A percentile compares a stretch with the other conserved stretches of the same genome.
phyloP scores from a whole-genome alignment of 306 rosid genomes.

The Myrica gale region DNA sequence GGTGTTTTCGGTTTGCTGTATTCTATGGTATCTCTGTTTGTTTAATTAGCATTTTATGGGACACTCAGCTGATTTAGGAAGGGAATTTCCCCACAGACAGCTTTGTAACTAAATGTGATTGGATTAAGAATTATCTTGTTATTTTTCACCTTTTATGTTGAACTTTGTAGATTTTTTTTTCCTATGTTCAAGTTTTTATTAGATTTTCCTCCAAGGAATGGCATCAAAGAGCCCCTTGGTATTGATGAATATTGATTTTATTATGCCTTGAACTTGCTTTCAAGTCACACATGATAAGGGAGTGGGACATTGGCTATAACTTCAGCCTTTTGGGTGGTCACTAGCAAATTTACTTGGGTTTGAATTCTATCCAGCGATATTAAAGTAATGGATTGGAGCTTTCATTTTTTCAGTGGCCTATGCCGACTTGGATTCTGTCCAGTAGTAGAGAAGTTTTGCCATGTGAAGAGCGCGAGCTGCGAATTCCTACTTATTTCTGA shows the following conservation, averaged over 20 bases:
- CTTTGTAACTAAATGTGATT: conserved; percentile 70
- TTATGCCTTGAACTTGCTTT: background rate
- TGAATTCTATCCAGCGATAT: background rate
- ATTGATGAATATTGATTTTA: conserved; percentile 1
- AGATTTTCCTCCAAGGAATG: conserved; percentile 25
- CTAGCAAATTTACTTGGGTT: background rate
- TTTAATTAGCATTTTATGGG: conserved; percentile 53
- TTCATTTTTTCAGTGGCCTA: background rate
- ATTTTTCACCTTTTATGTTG: conserved; percentile 23
- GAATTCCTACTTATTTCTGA: no score
- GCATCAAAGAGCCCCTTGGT: conserved; percentile 18
- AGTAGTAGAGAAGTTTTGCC: background rate
- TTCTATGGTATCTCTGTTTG: conserved; percentile 52
- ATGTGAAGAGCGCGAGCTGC: background rate
- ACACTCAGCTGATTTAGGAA: conserved; percentile 59
- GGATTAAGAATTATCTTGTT: conserved; percentile 40
- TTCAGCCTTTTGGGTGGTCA: background rate
- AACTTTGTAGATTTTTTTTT: conserved; percentile 33
- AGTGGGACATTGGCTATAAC: background rate
- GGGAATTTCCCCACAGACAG: conserved; percentile 57
- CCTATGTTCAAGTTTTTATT: conserved; percentile 38
- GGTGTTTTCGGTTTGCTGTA: conserved; percentile 66
- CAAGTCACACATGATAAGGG: background rate
- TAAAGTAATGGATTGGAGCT: background rate
- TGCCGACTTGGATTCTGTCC: background rate